Conservation (phyloP, 371 early-diverging fungal genomes). For the Conidiobolus incongruus region DNA sequence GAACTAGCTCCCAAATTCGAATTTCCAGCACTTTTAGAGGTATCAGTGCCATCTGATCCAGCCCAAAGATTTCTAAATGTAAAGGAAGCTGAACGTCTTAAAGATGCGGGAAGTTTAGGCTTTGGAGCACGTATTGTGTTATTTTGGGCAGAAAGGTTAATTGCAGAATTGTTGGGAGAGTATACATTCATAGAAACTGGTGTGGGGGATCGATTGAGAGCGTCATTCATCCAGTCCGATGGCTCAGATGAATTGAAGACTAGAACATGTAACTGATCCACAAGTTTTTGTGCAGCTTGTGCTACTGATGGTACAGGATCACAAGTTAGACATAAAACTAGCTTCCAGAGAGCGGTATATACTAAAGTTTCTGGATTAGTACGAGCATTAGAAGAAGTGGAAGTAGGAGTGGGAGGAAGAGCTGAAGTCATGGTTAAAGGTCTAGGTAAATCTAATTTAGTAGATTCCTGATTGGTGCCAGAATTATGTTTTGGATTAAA, state of each 20-base stretch:
- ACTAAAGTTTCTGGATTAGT: conserved; percentile 18
- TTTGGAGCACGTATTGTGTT: background rate
- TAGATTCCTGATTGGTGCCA: conserved; percentile 4
- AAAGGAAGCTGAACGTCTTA: background rate
- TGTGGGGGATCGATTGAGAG: no score
- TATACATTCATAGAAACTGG: background rate
- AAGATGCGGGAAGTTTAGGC: background rate
- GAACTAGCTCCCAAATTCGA: background rate
- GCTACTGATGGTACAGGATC: conserved; percentile 58
- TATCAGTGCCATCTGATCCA: background rate
- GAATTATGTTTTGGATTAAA: conserved; percentile 4
- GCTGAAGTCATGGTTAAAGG: background rate
- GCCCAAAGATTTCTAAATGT: background rate
- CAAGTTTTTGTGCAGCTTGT: conserved; percentile 27
- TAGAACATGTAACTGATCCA: conserved; percentile 43
- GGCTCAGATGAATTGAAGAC: conserved; percentile 8
- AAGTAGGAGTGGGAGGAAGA: background rate
- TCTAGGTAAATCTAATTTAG: background rate
- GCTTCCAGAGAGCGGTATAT: conserved; percentile 50
- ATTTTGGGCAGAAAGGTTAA: background rate
- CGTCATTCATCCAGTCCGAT: no score
- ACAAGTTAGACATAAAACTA: conserved; percentile 42
- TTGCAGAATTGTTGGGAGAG: background rate
- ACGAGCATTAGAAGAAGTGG: conserved; percentile 9
- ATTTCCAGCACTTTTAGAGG: background rate